Evolutionary conservation across 768 basidiomycete genomes (phyloP), one percentile per base, ranked within the genome.

Genomic region (Mycena latifolia): DNA sequence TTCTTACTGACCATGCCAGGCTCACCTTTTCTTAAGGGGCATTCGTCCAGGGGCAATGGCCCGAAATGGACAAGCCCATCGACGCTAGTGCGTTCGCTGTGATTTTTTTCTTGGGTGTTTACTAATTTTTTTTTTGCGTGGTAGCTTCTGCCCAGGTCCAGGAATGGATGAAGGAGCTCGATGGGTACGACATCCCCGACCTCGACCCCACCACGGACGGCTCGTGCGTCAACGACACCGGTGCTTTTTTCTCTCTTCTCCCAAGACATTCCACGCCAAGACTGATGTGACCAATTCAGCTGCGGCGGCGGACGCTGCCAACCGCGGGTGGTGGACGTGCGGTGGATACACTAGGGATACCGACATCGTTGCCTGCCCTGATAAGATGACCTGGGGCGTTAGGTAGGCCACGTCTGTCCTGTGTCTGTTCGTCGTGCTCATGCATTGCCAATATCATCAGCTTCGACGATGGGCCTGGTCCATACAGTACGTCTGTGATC

Each of bases 241-340:
- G 66, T 67, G 14, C 27, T 14, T 54, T 37, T 51, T 41, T 37
- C 14, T 37, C 14, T 35, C 14, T 14, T 35, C 33, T 43, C 9
- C 18, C 1, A 17, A 20, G 8, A 24, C 18, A n/a, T 53, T 51
- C 25, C 55, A 14, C 41, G 55, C 45, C 43, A 52, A 48, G 55
- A 47, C 54, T 55, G 43, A 51, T 24, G 17, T 45, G 17, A 82
- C 27, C 25, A 56, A 27, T 39, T 25, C 47, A 25, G 75, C 71
- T 9, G 86, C 87, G 5, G 87, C 86, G 6, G 79, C 85, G 0
- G 76, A 90, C 47, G 86, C 89, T 35, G 79, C 85, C n/a, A 76
- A 76, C 48, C 87, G 87, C 69, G 94, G 94, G 47, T 96, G 94
- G 94, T 96, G 94, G 94, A 93, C 95, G 29, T 96, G 94, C 71